phyloP scores from a whole-genome alignment of 306 rosid genomes.

The Pterocarpus macrocarpus region DNA sequence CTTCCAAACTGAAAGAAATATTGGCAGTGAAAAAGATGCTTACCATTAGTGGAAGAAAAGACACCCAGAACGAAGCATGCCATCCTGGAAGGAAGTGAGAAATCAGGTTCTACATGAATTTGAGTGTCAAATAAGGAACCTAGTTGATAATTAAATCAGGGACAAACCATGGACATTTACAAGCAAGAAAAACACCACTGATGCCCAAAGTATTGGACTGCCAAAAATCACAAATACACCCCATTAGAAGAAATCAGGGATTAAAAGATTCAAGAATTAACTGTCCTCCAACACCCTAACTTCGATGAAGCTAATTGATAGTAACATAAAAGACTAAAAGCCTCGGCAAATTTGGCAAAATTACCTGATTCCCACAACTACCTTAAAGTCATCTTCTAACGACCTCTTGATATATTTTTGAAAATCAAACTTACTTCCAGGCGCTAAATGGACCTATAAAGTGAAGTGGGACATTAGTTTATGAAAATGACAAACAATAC shows the following conservation, averaged over 20 bases:
- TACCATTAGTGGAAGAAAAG: conserved; percentile 80
- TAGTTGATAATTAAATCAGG: conserved; percentile 12
- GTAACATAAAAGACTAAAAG: neutral
- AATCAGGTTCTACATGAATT: conserved; percentile 20
- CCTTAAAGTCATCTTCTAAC: conserved; percentile 97
- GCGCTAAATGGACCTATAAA: conserved; percentile 89
- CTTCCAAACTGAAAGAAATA: neutral
- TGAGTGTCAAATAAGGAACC: conserved; percentile 9
- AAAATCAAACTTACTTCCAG: conserved; percentile 94
- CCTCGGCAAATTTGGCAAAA: conserved; percentile 33
- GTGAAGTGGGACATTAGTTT: neutral
- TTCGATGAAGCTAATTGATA: neutral
- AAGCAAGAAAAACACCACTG: conserved; percentile 85
- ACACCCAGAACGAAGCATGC: conserved; percentile 72
- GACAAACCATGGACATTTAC: conserved; percentile 86
- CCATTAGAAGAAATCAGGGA: conserved; percentile 41
- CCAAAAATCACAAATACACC: conserved; percentile 46
- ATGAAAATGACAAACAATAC: neutral
- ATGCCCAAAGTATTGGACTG: conserved; percentile 93
- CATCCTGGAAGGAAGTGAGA: conserved; percentile 68
- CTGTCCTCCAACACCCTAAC: neutral
- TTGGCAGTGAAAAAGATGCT: conserved; percentile 35
- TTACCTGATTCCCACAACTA: conserved; percentile 97
- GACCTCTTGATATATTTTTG: conserved; percentile 95
- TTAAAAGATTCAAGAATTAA: conserved; percentile 18